phyloP scores from a whole-genome alignment of 306 rosid genomes.

The Lupinus albus region DNA sequence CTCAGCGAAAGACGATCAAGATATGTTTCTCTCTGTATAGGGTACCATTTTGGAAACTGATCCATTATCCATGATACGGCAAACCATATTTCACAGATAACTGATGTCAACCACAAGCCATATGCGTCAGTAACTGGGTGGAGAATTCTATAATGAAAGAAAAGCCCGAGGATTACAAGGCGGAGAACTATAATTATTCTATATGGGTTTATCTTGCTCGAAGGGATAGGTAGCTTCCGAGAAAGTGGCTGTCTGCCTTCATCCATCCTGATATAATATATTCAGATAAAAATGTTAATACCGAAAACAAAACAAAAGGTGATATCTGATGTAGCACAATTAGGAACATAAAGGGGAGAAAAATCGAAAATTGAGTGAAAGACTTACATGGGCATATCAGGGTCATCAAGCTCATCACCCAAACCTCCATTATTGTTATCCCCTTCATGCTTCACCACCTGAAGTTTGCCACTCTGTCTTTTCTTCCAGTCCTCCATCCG shows the following conservation, averaged over 20 bases:
- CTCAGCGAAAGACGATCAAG: constrained; percentile 89
- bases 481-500: constrained; percentile 97
- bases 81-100: constrained; percentile 98
- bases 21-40: constrained; percentile 90
- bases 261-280: constrained; percentile 78
- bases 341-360: not conserved
- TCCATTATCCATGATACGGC: constrained; percentile 95
- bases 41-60: constrained; percentile 96
- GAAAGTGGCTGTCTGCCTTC: constrained; percentile 98
- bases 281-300: constrained; percentile 10
- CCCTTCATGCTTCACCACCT: constrained; percentile 91
- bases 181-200: constrained; percentile 82
- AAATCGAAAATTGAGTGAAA: not conserved
- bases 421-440: constrained; percentile 51
- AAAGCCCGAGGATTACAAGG: constrained; percentile 76
- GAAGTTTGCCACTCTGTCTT: constrained; percentile 83
- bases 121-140: constrained; percentile 94
- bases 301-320: no score
- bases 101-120: constrained; percentile 96
- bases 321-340: not conserved
- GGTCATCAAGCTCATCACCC: constrained; percentile 69
- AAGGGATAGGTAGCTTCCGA: constrained; percentile 76
- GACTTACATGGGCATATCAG: constrained; percentile 86
- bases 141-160: constrained; percentile 90
- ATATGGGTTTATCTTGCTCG: constrained; percentile 98